phyloP scores from a whole-genome alignment of 371 early-diverging fungal species.

The Caulochytrium protostelioides region DNA sequence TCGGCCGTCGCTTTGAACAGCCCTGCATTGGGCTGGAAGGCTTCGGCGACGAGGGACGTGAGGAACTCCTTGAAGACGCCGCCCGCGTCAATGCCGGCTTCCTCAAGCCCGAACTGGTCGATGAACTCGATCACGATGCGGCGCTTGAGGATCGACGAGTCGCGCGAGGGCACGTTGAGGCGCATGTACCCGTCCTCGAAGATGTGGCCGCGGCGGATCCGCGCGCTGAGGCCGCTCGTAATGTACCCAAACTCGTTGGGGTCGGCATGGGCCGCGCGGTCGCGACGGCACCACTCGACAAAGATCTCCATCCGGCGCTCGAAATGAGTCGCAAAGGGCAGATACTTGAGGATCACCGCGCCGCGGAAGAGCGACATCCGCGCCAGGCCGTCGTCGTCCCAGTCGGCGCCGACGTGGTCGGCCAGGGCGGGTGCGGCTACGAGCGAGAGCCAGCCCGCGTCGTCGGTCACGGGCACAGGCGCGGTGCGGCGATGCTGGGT shows the following conservation, averaged over 20 bases:
- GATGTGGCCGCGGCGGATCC: constrained; percentile 46
- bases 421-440: too few relatives aligned
- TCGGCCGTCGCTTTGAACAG: constrained; percentile 53
- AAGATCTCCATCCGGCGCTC: constrained; percentile 71
- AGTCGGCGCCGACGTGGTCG: too few relatives aligned
- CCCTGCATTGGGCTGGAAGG: constrained; percentile 58
- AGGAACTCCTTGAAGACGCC: constrained; percentile 87
- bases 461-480: too few relatives aligned
- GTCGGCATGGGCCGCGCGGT: constrained; percentile 23
- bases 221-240: not conserved
- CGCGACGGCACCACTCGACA: constrained; percentile 44
- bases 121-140: constrained; percentile 69
- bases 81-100: constrained; percentile 89
- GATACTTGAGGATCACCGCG: constrained; percentile 47
- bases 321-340: constrained; percentile 79
- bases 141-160: constrained; percentile 29
- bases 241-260: not conserved
- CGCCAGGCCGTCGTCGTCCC: too few relatives aligned
- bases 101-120: constrained; percentile 56
- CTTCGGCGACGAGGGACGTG: constrained; percentile 45
- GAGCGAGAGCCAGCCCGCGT: too few relatives aligned
- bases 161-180: constrained; percentile 13
- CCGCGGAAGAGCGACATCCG: too few relatives aligned
- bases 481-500: too few relatives aligned
- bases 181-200: constrained; percentile 72